Conservation (phyloP, 31 red algal genomes). For the Pterothamnion heteromorphum region DNA sequence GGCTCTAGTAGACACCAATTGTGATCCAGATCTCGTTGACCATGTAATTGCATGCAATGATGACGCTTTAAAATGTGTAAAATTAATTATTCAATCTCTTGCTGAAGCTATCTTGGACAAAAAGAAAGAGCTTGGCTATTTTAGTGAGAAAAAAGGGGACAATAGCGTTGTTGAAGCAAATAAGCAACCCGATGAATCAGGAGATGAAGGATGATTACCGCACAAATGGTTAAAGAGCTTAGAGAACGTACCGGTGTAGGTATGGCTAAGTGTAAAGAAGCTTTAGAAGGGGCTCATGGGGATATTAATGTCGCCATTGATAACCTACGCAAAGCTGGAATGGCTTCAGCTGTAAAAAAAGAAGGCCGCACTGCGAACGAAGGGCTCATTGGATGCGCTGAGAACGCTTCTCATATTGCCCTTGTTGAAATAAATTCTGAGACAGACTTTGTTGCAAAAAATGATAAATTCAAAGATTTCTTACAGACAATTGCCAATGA, state of each 20-base stretch:
- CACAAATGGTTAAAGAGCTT: slow-evolving; percentile 55
- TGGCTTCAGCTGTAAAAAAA: slow-evolving; percentile 59
- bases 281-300: slow-evolving; percentile 56
- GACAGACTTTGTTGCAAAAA: slow-evolving; percentile 80
- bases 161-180: no score
- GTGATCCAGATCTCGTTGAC: slow-evolving; percentile 43
- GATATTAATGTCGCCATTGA: slow-evolving; percentile 71
- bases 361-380: slow-evolving; percentile 60
- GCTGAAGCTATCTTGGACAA: slow-evolving; percentile 33
- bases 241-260: slow-evolving; percentile 50
- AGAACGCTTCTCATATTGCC: slow-evolving; percentile 37
- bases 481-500: neutral
- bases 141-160: no score
- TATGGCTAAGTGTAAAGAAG: slow-evolving; percentile 60
- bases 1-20: slow-evolving; percentile 42
- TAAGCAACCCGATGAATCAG: no score
- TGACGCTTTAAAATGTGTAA: slow-evolving; percentile 36
- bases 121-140: neutral
- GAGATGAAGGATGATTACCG: neutral
- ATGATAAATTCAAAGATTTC: slow-evolving; percentile 21
- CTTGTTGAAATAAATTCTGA: slow-evolving; percentile 73
- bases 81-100: slow-evolving; percentile 24
- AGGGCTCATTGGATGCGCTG: slow-evolving; percentile 55
- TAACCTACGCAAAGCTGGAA: slow-evolving; percentile 61
- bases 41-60: slow-evolving; percentile 34